Percentiles rank a stretch among this genome's conserved stretches.
phyloP scores from a whole-genome alignment of 2,329 filamentous ascomycete species.

The Microdochium bolleyi region DNA sequence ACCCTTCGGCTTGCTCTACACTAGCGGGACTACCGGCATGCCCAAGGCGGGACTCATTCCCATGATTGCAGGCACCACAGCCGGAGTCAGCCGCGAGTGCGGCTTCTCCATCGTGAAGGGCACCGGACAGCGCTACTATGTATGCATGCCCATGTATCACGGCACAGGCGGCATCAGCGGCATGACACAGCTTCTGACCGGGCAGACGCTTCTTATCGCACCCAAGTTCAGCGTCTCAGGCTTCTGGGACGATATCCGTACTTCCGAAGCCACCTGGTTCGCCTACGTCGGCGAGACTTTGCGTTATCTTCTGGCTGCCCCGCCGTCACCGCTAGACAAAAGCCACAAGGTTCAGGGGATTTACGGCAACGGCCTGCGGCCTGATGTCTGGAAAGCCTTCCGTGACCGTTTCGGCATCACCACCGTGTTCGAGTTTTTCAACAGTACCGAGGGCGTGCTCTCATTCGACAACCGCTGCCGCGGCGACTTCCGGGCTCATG shows the following conservation, averaged over 20 bases:
- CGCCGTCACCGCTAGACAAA: constrained; percentile 52
- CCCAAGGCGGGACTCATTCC: constrained; percentile 64
- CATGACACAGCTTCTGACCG: constrained; percentile 43
- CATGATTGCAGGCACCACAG: constrained; percentile 28
- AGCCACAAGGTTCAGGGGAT: constrained; percentile 50
- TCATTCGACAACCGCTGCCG: constrained; percentile 49
- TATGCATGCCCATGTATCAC: constrained; percentile 72
- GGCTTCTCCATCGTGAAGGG: constrained; percentile 19
- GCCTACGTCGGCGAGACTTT: constrained; percentile 74
- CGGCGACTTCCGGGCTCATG: constrained; percentile 53
- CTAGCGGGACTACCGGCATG: constrained; percentile 66
- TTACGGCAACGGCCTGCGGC: constrained; percentile 60
- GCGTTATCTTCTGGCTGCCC: constrained; percentile 63
- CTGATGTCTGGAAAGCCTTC: constrained; percentile 62
- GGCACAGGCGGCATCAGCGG: constrained; percentile 60
- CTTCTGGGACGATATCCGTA: constrained; percentile 67
- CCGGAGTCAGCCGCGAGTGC: constrained; percentile 20
- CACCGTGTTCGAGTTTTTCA: constrained; percentile 67
- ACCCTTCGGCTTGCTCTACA: constrained; percentile 63
- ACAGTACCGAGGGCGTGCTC: constrained; percentile 67
- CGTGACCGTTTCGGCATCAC: constrained; percentile 54
- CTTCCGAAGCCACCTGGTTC: constrained; percentile 60
- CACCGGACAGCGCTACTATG: constrained; percentile 57
- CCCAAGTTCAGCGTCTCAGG: constrained; percentile 59
- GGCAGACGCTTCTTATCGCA: constrained; percentile 52